phyloP scores from a whole-genome alignment of 371 early-diverging fungal genomes.

The Capniomyces stellatus region DNA sequence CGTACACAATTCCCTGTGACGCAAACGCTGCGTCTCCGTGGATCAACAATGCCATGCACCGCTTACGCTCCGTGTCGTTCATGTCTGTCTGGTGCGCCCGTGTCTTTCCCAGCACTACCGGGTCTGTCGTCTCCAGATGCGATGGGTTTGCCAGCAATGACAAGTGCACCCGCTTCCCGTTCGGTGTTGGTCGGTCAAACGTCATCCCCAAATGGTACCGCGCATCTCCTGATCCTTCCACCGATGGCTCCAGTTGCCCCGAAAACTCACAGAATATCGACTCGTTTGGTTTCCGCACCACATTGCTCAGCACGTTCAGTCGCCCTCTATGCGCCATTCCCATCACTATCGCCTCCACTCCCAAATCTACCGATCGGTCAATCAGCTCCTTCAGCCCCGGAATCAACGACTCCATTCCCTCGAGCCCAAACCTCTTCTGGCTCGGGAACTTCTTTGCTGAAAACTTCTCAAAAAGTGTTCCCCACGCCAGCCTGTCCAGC shows the following conservation, averaged over 20 bases:
- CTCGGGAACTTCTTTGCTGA: conserved; percentile 87
- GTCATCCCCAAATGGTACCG: conserved; percentile 97
- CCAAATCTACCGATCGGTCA: conserved; percentile 82
- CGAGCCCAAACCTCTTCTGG: conserved; percentile 95
- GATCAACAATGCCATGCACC: conserved; percentile 76
- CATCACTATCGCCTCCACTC: conserved; percentile 83
- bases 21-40: conserved; percentile 98
- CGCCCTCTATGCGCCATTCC: conserved; percentile 98
- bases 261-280: conserved; percentile 95
- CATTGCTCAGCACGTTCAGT: conserved; percentile 92
- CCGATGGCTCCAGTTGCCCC: conserved; percentile 32
- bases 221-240: conserved; percentile 94
- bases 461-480: conserved; percentile 88
- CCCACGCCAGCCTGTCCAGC: conserved; percentile 90
- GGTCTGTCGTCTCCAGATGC: conserved; percentile 94
- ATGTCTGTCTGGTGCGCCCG: conserved; percentile 63
- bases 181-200: conserved; percentile 85
- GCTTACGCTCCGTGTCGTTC: conserved; percentile 57
- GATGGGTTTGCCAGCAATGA: conserved; percentile 95
- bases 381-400: conserved; percentile 96
- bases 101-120: conserved; percentile 92
- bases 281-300: conserved; percentile 92
- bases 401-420: conserved; percentile 91
- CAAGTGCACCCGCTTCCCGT: conserved; percentile 86
- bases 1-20: conserved; percentile 93